A percentile compares a stretch with the other conserved stretches of the same genome.
These are phyloP conservation scores for Schizonepeta tenuifolia DNA, from an alignment of 257 asterid genomes.

Conservation along the genomic window DNA sequence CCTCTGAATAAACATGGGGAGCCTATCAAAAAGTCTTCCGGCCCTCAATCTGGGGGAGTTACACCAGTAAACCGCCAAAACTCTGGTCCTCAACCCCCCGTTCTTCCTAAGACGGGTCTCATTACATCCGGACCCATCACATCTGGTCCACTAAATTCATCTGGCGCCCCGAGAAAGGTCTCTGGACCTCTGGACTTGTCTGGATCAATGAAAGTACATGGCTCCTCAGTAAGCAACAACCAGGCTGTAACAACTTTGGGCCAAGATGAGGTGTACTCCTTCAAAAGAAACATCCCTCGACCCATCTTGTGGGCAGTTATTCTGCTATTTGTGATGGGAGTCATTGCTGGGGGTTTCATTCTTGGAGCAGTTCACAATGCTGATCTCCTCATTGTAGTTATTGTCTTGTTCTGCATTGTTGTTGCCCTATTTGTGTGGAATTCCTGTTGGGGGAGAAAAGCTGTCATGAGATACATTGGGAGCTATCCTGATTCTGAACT, in stretches of 20 bases:
- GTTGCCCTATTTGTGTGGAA: conserved; percentile 71
- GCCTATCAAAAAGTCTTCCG: conserved; percentile 80
- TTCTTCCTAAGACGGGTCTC: conserved; percentile 91
- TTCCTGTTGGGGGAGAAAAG: conserved; percentile 76
- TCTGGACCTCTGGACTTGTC: conserved; percentile 80
- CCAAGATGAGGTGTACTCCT: conserved; percentile 67
- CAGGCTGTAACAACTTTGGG: conserved; percentile 78
- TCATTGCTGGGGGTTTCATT: conserved; percentile 88
- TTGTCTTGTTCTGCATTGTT: conserved; percentile 54
- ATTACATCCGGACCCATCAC: conserved; percentile 83
- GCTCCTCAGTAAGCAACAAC: conserved; percentile 59
- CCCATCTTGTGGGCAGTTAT: conserved; percentile 74
- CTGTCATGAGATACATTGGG: conserved; percentile 59
- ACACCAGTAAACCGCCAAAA: conserved; percentile 72
- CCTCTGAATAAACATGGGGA: conserved; percentile 90
- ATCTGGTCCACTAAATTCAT: conserved; percentile 79
- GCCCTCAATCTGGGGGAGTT: conserved; percentile 88
- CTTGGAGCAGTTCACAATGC: conserved; percentile 80
- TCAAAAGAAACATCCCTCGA: conserved; percentile 68
- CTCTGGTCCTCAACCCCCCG: conserved; percentile 81
- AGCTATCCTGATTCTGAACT: conserved; percentile 77
- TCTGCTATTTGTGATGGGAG: conserved; percentile 82
- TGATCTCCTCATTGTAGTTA: conserved; percentile 63
- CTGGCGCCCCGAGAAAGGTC: conserved; percentile 78
- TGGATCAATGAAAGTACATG: conserved; percentile 60